Conservation (phyloP, 495 filamentous ascomycete species). For the Patellaria atrata region DNA sequence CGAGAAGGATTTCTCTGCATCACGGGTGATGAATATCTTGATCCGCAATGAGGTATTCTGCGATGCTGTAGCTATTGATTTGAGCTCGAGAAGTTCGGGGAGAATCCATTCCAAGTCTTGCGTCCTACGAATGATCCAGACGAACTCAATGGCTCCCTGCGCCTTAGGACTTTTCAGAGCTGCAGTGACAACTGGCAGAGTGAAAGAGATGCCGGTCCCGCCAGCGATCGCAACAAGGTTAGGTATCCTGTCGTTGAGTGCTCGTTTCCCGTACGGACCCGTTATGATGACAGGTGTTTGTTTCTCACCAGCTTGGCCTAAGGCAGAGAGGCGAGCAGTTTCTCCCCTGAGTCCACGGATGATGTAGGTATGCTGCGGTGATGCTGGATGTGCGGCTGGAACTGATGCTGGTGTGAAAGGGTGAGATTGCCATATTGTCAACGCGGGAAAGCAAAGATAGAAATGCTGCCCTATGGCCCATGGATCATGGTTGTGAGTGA, state of each 20-base stretch:
- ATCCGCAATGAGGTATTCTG: constrained; percentile 31
- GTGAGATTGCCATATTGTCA: constrained; percentile 52
- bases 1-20: constrained; percentile 16
- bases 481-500: constrained; percentile 37
- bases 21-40: constrained; percentile 43
- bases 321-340: constrained; percentile 37
- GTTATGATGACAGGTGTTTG: constrained; percentile 37
- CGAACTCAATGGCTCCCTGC: constrained; percentile 34
- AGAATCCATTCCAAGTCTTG: constrained; percentile 42
- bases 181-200: constrained; percentile 39
- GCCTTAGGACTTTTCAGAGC: constrained; percentile 26
- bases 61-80: constrained; percentile 29
- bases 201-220: constrained; percentile 50
- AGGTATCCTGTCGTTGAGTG: constrained; percentile 27
- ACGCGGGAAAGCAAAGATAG: constrained; percentile 44
- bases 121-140: constrained; percentile 45
- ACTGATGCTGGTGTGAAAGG: constrained; percentile 47
- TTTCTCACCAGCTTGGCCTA: too few relatives aligned
- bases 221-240: constrained; percentile 50
- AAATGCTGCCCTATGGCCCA: constrained; percentile 55
- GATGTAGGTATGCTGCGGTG: constrained; percentile 44
- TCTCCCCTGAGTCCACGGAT: constrained; percentile 46
- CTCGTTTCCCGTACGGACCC: constrained; percentile 43
- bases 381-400: constrained; percentile 25
- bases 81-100: constrained; percentile 34